A percentile compares a stretch with the other conserved stretches of the same genome.
phyloP scores from a whole-genome alignment of 805 yeast species.

The Ogataea methanolica region DNA sequence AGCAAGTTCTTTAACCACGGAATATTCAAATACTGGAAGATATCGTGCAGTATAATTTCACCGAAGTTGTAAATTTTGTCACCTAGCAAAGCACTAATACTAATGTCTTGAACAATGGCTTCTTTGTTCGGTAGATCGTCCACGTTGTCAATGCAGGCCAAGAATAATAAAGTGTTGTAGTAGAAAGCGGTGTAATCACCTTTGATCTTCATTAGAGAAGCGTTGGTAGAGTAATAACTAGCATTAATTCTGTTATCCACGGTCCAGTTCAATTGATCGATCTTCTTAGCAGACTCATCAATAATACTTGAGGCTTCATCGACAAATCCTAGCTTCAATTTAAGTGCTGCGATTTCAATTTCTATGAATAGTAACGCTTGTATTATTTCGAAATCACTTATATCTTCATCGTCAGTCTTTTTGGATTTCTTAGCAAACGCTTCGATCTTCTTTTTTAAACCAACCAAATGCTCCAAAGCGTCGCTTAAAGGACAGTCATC shows the following conservation, averaged over 20 bases:
- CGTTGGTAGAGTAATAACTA: constrained; percentile 74
- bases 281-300: constrained; percentile 51
- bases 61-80: constrained; percentile 94
- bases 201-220: constrained; percentile 69
- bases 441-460: constrained; percentile 42
- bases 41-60: constrained; percentile 86
- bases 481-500: constrained; percentile 42
- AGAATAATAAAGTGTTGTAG: constrained; percentile 71
- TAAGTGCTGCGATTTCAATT: constrained; percentile 71
- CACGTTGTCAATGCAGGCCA: constrained; percentile 63
- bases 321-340: constrained; percentile 47
- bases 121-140: constrained; percentile 36
- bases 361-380: constrained; percentile 56
- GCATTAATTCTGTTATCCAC: constrained; percentile 67
- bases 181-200: constrained; percentile 81
- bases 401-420: constrained; percentile 26
- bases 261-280: constrained; percentile 50
- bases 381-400: constrained; percentile 28
- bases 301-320: constrained; percentile 64
- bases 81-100: constrained; percentile 84
- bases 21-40: constrained; percentile 45
- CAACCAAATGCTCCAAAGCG: constrained; percentile 44
- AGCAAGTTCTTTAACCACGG: constrained; percentile 72
- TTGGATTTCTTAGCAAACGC: constrained; percentile 32
- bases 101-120: constrained; percentile 61